phyloP scores from a whole-genome alignment of 208 protist species.

The Leishmania arabica region DNA sequence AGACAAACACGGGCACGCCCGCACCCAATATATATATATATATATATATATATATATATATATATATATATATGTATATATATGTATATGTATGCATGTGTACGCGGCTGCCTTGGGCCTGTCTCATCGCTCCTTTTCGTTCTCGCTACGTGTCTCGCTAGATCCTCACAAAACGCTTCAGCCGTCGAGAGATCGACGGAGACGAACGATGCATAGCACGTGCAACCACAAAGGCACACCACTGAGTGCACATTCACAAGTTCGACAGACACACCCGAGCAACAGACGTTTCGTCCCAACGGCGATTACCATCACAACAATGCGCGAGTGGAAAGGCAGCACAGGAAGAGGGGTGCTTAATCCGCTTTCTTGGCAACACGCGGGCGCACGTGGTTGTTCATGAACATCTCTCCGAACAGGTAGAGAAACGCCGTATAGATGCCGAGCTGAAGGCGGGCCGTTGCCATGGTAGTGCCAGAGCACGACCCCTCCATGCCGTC shows the following conservation, averaged over 20 bases:
- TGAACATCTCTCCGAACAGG: slow-evolving; percentile 92
- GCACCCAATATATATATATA: not conserved
- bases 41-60: not conserved
- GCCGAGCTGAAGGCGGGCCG: slow-evolving; percentile 72
- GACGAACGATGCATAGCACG: not conserved
- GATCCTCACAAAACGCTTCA: not conserved
- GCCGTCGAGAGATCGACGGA: not conserved
- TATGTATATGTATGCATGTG: not conserved
- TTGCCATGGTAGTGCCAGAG: slow-evolving; percentile 52
- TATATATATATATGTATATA: no score
- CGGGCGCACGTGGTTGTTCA: slow-evolving; percentile 72
- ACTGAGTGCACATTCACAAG: not conserved
- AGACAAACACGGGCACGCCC: not conserved
- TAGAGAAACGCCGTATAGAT: slow-evolving; percentile 92
- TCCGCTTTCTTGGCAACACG: slow-evolving; percentile 36
- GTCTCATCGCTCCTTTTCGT: not conserved
- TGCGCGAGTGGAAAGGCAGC: not conserved
- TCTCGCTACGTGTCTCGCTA: not conserved
- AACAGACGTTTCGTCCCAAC: not conserved
- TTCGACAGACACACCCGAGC: not conserved
- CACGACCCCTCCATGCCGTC: slow-evolving; percentile 46
- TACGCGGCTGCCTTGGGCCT: not conserved
- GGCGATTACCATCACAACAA: no score
- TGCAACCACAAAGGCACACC: not conserved
- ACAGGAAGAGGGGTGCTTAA: slow-evolving; percentile 1